A percentile compares a stretch with the other conserved stretches of the same genome.
phyloP scores from a whole-genome alignment of 2,329 filamentous ascomycete genomes.

The Microascus cirrosus region DNA sequence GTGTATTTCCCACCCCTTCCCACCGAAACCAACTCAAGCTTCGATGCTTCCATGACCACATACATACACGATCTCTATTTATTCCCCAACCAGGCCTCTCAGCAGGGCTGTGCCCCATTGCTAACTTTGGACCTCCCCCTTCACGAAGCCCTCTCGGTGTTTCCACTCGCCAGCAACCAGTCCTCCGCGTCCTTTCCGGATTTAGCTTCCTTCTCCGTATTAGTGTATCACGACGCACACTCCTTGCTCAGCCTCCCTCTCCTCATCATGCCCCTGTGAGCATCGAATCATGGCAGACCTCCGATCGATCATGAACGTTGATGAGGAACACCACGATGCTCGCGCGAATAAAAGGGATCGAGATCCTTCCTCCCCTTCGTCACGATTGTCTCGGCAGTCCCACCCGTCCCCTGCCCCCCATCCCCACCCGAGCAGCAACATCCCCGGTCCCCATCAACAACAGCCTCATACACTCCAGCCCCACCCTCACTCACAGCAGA shows the following conservation, averaged over 20 bases:
- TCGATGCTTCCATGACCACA: neutral
- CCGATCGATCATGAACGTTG: slow-evolving; percentile 9
- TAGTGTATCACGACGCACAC: neutral
- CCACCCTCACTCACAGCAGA: neutral
- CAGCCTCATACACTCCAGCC: neutral
- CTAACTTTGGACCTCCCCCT: slow-evolving; percentile 3
- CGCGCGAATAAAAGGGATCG: slow-evolving; percentile 6
- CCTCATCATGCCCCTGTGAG: slow-evolving; percentile 1
- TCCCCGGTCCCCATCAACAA: neutral
- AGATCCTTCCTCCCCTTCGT: slow-evolving; percentile 3
- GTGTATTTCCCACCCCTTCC: slow-evolving; percentile 1
- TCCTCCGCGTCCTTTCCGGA: neutral
- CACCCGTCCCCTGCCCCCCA: neutral
- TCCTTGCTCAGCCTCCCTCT: slow-evolving; percentile 1
- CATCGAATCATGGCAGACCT: slow-evolving; percentile 6
- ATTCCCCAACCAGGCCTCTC: neutral
- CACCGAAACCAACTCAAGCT: neutral
- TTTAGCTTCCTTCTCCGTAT: neutral
- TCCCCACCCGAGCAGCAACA: neutral
- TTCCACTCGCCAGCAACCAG: neutral
- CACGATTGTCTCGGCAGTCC: neutral
- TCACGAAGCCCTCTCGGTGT: neutral
- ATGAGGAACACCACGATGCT: neutral
- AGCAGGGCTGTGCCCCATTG: slow-evolving; percentile 3
- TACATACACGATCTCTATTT: slow-evolving; percentile 3